Conservation (phyloP, 441 rosid species). For the Gossypium trilobum region DNA sequence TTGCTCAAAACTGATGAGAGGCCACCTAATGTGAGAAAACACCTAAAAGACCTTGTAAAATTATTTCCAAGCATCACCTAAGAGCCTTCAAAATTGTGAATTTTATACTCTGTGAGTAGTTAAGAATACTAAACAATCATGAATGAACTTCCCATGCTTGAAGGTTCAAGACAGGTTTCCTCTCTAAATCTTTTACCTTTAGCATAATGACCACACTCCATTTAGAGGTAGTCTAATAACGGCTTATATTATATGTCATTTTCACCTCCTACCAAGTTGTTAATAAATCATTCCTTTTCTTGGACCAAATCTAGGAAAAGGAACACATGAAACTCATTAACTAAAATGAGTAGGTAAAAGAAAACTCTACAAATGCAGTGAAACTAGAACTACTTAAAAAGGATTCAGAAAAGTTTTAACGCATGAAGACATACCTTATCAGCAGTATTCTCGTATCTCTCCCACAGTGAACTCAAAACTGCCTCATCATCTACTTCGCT, state of each 20-base stretch:
- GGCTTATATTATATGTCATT: background rate
- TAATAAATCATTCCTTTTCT: background rate
- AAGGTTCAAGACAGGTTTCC: background rate
- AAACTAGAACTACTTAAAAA: background rate
- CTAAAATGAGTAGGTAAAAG: background rate
- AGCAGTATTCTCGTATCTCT: conserved; percentile 35
- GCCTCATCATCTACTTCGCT: conserved; percentile 63
- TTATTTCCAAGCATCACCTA: background rate
- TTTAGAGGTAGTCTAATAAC: background rate
- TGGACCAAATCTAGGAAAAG: conserved; percentile 2
- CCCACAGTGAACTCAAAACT: conserved; percentile 53
- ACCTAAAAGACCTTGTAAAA: background rate
- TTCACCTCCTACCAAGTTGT: background rate
- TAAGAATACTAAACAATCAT: background rate
- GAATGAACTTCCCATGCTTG: background rate
- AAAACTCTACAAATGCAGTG: background rate
- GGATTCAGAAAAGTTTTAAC: background rate
- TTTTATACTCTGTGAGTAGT: background rate
- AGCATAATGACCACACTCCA: background rate
- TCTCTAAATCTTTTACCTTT: background rate
- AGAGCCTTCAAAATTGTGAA: background rate
- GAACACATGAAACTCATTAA: background rate
- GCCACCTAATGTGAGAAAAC: background rate
- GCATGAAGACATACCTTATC: conserved; percentile 38
- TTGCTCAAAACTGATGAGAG: background rate